Base-by-base conservation (phyloP, 2,329 filamentous ascomycete genomes). In the Aspergillus aculeatus region DNA sequence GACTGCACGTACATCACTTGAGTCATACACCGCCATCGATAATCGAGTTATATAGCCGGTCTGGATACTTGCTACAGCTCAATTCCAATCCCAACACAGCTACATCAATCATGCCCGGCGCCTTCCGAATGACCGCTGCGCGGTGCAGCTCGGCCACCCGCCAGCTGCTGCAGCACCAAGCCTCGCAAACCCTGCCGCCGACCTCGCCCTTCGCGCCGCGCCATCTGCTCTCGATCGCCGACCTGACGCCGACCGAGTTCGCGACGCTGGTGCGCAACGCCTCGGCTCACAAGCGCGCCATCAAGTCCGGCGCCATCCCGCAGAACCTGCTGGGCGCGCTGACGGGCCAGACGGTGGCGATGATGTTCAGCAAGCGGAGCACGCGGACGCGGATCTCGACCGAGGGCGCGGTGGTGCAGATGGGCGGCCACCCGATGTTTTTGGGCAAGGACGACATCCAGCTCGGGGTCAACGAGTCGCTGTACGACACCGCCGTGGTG, bases 351-450 rank as follows among this genome's bases (percentile, higher is more conserved):
- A 93, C 92, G 0, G 86, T 99, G 32, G 94, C 95, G 66, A 89
- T 99, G 87, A 91, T 96, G 83, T 99, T 99, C 82, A 96, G 85
- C 83, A 99, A 99, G 81, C 88, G 93, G 67, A 96, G 90, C 69
- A 99, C 95, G 12, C 86, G 95, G 61, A 99, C 95, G 12, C 88
- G 95, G 63, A 89, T 99, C 32, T 96, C 92, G 1, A 97, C 93
- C 1, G 95, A 99, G 81, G 89, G 89, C 7, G 95, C 95, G 12
- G 88, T 97, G 41, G 86, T 89, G n/a, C 82, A 91, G 61, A 84
- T 99, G 82, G 92, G 93, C 41, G 95, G 94, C 0, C 90, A 96
- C 69, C 89, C 95, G 23, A 97, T 99, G 93, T 99, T 99, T 74
- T 78, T 99, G 60, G 92, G 93, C 70, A 95, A 93, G 73, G 89